Percentiles rank a stretch among this genome's conserved stretches.
These are phyloP conservation scores for Diddensiella transvaalensis DNA, from an alignment of 805 yeast species.

Conservation along the genomic window DNA sequence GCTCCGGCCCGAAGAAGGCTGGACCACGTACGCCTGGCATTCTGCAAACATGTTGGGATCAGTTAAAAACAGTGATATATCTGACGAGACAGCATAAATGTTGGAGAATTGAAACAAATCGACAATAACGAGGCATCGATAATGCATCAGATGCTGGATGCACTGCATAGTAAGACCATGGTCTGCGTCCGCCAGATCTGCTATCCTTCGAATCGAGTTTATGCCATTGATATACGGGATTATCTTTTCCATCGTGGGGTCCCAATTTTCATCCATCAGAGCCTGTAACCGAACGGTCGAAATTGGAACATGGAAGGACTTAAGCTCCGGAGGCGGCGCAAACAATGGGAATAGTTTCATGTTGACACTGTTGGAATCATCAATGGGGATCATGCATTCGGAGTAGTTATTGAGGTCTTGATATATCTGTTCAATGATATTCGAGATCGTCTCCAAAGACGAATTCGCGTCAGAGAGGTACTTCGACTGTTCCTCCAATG, in stretches of 20 bases:
- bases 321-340: constrained; percentile 71
- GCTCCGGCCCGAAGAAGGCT: constrained; percentile 19
- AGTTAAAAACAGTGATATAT: constrained; percentile 62
- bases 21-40: constrained; percentile 76
- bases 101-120: constrained; percentile 89
- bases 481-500: constrained; percentile 84
- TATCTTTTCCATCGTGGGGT: constrained; percentile 89
- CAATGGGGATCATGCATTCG: constrained; percentile 92
- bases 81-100: constrained; percentile 84
- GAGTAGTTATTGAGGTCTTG: constrained; percentile 94
- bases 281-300: constrained; percentile 72
- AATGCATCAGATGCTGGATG: constrained; percentile 86
- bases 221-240: constrained; percentile 85
- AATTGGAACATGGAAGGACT: constrained; percentile 85
- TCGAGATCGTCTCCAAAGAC: constrained; percentile 46
- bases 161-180: constrained; percentile 75
- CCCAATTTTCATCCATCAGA: constrained; percentile 90
- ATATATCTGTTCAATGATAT: constrained; percentile 81
- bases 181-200: constrained; percentile 78
- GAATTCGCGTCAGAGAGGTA: constrained; percentile 55
- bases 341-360: constrained; percentile 90
- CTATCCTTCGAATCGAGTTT: constrained; percentile 73
- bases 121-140: constrained; percentile 74
- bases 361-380: constrained; percentile 83
- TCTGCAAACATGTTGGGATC: constrained; percentile 67